phyloP scores from a whole-genome alignment of 1,139 yeast genomes.

The Nadsonia commutata region DNA sequence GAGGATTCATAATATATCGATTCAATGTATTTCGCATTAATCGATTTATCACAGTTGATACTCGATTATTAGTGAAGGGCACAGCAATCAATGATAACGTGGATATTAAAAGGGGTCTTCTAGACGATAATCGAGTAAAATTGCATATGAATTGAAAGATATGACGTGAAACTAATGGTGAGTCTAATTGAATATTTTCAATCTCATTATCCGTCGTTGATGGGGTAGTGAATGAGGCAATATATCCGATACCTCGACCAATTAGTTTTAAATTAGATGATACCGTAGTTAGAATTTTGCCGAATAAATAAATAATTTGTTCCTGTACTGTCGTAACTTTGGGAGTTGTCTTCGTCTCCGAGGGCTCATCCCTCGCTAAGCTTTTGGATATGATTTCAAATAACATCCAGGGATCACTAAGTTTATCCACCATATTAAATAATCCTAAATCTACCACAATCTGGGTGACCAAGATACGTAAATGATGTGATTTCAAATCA shows the following conservation, averaged over 20 bases:
- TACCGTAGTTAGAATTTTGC: neutral
- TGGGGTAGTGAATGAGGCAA: neutral
- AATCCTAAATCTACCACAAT: slow-evolving; percentile 26
- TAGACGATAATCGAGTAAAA: neutral
- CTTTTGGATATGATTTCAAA: slow-evolving; percentile 25
- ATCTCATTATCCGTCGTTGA: neutral
- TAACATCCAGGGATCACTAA: slow-evolving; percentile 27
- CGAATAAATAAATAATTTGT: neutral
- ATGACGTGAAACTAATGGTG: neutral
- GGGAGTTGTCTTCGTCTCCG: neutral
- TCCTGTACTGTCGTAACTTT: neutral
- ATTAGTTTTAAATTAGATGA: neutral
- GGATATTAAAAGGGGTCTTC: neutral
- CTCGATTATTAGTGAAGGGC: neutral
- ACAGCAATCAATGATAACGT: neutral
- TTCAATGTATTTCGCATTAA: neutral
- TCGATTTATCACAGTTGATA: neutral
- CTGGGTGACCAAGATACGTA: slow-evolving; percentile 21
- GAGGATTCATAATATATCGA: neutral
- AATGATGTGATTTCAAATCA: slow-evolving; percentile 23
- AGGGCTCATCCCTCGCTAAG: slow-evolving; percentile 11
- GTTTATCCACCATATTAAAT: slow-evolving; percentile 23
- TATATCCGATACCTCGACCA: neutral
- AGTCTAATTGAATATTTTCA: neutral
- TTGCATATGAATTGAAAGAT: neutral